A percentile compares a stretch with the other conserved stretches of the same genome.
Evolutionary conservation across 2,329 filamentous ascomycete genomes (phyloP).

Genomic region (Botrytis sinoallii): DNA sequence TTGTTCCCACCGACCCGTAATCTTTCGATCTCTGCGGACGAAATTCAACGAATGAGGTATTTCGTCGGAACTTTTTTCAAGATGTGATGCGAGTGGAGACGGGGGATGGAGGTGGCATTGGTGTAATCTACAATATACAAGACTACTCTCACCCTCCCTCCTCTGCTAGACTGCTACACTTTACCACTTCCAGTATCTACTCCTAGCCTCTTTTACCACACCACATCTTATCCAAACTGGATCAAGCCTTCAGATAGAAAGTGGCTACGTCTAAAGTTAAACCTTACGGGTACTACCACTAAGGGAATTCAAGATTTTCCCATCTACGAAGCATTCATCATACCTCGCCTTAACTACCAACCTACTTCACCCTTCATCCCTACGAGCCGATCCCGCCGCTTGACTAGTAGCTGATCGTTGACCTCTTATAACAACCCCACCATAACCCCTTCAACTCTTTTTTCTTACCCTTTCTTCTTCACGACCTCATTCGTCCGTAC

Average conservation of each 20-base stretch:
- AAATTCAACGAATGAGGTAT: conserved; percentile 1
- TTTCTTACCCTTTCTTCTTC: conserved; percentile 32
- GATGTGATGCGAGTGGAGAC: not conserved
- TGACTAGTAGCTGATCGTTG: conserved; percentile 16
- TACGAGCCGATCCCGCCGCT: conserved; percentile 19
- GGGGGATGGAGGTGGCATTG: conserved; percentile 13
- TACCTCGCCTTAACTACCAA: not conserved
- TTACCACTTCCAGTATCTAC: conserved; percentile 16
- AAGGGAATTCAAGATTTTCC: conserved; percentile 16
- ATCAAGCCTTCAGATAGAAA: not conserved
- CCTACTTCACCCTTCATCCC: conserved; percentile 15
- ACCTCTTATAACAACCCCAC: conserved; percentile 22
- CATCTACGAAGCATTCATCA: conserved; percentile 1
- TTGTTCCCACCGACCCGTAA: conserved; percentile 6
- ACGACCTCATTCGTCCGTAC: conserved; percentile 24
- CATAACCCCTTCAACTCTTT: conserved; percentile 14
- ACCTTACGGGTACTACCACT: conserved; percentile 6
- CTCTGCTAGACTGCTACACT: conserved; percentile 12
- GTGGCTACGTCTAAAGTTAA: conserved; percentile 7
- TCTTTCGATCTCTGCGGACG: conserved; percentile 6
- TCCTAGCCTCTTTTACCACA: conserved; percentile 4
- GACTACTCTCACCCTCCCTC: not conserved
- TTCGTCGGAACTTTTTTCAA: not conserved
- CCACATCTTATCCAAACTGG: not conserved
- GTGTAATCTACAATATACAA: conserved; percentile 1